Evolutionary conservation across 179 eudicot species (phyloP).

Genomic region (Beta lomatogona): DNA sequence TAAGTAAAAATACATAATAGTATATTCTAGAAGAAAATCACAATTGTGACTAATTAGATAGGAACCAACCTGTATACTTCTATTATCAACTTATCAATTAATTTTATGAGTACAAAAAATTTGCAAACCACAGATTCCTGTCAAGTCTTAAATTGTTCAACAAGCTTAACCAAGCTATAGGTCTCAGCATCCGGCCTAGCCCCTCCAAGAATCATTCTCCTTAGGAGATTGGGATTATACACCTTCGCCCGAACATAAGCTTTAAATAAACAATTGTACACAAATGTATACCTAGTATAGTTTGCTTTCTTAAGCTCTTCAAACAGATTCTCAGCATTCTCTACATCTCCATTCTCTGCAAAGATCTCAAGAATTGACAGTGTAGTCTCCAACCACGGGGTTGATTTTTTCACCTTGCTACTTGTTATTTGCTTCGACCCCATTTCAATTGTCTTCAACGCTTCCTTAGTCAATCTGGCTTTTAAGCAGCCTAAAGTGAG

Average conservation of each 20-base stretch:
- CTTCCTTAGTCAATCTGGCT: constrained; percentile 67
- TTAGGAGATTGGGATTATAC: constrained; percentile 72
- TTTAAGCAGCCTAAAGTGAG: constrained; percentile 86
- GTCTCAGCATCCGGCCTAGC: constrained; percentile 92
- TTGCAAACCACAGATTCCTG: background rate
- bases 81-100: too few relatives aligned
- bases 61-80: too few relatives aligned
- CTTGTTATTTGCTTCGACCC: constrained; percentile 51
- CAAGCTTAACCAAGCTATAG: constrained; percentile 70
- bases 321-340: constrained; percentile 68
- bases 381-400: constrained; percentile 94
- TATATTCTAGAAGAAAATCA: too few relatives aligned
- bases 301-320: constrained; percentile 70
- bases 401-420: constrained; percentile 56
- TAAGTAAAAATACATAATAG: too few relatives aligned
- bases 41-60: too few relatives aligned
- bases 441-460: constrained; percentile 70
- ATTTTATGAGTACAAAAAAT: too few relatives aligned
- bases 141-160: constrained; percentile 58
- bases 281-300: constrained; percentile 76
- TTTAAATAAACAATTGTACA: constrained; percentile 75
- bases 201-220: constrained; percentile 90
- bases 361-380: constrained; percentile 52
- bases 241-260: constrained; percentile 84
- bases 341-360: constrained; percentile 79